Conservation (phyloP, 2,329 filamentous ascomycete species). For the Exophiala viscosa region DNA sequence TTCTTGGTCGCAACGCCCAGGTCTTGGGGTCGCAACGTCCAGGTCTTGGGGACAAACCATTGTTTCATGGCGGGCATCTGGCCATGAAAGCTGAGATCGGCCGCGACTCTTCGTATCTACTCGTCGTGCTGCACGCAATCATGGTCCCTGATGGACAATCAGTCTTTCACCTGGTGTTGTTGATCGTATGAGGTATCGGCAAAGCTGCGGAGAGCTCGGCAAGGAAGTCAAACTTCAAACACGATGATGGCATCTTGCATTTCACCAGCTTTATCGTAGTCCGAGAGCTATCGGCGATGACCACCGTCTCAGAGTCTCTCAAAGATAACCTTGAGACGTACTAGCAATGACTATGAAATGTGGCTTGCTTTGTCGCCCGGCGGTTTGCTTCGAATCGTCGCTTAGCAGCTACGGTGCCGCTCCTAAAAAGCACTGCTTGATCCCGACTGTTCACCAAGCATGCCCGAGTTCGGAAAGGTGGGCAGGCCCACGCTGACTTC, state of each 20-base stretch:
- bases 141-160: no score
- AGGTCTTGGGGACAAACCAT: no score
- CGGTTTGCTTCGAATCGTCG: background rate
- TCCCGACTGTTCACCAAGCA: background rate
- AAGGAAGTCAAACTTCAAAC: background rate
- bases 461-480: slow-evolving; percentile 9
- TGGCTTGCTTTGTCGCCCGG: background rate
- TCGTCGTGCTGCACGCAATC: no score
- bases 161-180: no score
- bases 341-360: background rate
- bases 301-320: no score
- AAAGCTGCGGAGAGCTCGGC: background rate
- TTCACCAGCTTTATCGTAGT: background rate
- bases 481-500: slow-evolving; percentile 22
- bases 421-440: background rate
- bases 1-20: no score
- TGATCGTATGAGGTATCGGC: no score
- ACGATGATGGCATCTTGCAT: background rate
- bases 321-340: background rate
- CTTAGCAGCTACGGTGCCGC: background rate
- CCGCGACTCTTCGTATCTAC: no score
- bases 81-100: no score
- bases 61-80: no score
- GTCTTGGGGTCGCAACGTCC: no score
- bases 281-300: background rate